Evolutionary conservation across 2,329 filamentous ascomycete species (phyloP).

Genomic region (Lecanosticta acicola): DNA sequence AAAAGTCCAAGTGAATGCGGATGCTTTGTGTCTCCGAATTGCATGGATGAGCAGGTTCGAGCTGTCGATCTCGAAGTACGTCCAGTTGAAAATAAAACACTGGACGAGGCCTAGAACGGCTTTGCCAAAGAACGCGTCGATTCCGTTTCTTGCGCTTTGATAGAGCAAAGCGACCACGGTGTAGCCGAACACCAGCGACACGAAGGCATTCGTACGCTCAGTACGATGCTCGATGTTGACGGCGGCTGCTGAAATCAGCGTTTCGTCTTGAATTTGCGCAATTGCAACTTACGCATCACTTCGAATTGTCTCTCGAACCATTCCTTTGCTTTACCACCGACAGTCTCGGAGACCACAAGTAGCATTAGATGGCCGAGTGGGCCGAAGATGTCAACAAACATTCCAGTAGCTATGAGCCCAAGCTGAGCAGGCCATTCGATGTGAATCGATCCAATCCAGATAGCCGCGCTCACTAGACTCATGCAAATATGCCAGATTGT

Average conservation of each 20-base stretch:
- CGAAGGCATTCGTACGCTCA: conserved; percentile 59
- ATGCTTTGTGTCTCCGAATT: conserved; percentile 46
- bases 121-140: conserved; percentile 58
- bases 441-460: conserved; percentile 59
- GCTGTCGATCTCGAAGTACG: conserved; percentile 49
- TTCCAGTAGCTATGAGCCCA: conserved; percentile 52
- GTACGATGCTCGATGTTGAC: conserved; percentile 62
- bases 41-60: conserved; percentile 55
- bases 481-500: conserved; percentile 48
- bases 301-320: conserved; percentile 44
- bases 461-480: conserved; percentile 43
- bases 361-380: conserved; percentile 40
- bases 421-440: conserved; percentile 51
- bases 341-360: conserved; percentile 23
- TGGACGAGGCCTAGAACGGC: conserved; percentile 41
- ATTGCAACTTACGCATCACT: conserved; percentile 49
- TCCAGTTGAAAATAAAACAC: conserved; percentile 33
- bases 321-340: conserved; percentile 13
- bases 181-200: conserved; percentile 60
- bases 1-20: conserved; percentile 50
- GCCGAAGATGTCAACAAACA: conserved; percentile 51
- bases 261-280: too few species aligned
- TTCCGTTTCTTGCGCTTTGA: conserved; percentile 49
- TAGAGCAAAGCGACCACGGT: conserved; percentile 58
- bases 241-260: too few species aligned